Base-by-base conservation (phyloP, 2,329 filamentous ascomycete species). In the Laburnicola sp. region DNA sequence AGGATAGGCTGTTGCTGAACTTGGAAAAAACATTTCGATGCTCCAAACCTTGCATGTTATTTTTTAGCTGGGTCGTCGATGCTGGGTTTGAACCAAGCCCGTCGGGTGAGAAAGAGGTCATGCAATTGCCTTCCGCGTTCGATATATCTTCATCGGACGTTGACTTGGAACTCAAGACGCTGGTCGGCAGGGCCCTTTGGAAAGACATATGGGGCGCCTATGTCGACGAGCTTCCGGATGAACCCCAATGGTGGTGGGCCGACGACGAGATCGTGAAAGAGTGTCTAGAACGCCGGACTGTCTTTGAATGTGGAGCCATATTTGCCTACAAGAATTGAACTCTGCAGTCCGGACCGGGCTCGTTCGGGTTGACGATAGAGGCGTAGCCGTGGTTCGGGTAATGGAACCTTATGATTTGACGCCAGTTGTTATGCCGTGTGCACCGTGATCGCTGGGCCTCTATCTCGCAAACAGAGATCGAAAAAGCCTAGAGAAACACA, bases 11-110 rank as follows among this genome's bases (percentile, higher is more conserved):
- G 0, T 66, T 86, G 2, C 66, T 81, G 5, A 85, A 85, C 50
- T 70, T 89, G 0, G 82, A 85, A 62, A 75, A 76, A 22, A 74
- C 79, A 11, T 85, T 82, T 49, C 78, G 82, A 6, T 87, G 84
- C 58, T 79, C 78, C 4, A 83, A 80, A 46, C 86, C 86, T 0
- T 82, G 77, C 32, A 77, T 77, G 7, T 70, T 83, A 2, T 80
- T 89, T 36, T 82, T 84, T 0, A 70, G 76, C 26, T 86, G 84
- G 81, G 74, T 88, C 11, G 75, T 74, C 0, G 79, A 83, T 25
- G 82, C 80, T 1, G 77, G 77, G 0, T 77, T 86, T 50, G 65
- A 67, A 11, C 56, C 56, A 6, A 41, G 16, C 10, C 26, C 36
- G n/a, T 45, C 54, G 37, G 60, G 64, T n/a, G 54, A 57, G 2